Evolutionary conservation across 1,139 yeast genomes (phyloP).

Genomic region (Blastobotrys persicus): DNA sequence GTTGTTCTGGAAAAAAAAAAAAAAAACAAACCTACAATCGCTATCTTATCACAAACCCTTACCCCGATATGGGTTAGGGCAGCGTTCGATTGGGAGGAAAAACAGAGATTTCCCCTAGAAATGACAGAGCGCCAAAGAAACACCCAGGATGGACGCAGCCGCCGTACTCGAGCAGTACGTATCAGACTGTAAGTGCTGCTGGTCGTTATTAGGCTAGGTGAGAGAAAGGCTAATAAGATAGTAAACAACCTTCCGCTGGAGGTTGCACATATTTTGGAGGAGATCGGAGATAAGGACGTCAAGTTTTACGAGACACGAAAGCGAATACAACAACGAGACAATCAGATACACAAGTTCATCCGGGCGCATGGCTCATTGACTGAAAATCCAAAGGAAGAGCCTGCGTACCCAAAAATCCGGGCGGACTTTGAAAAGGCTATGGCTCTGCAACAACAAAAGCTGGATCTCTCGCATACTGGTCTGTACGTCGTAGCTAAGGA

Average conservation of each 20-base stretch:
- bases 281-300: constrained; percentile 67
- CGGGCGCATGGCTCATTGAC: constrained; percentile 79
- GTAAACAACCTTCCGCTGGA: constrained; percentile 88
- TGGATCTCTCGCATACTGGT: constrained; percentile 78
- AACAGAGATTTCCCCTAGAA: neutral
- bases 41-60: neutral
- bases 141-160: constrained; percentile 61
- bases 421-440: constrained; percentile 64
- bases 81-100: neutral
- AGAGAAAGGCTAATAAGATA: constrained; percentile 10
- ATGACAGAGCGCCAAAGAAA: neutral
- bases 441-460: constrained; percentile 72
- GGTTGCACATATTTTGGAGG: constrained; percentile 75
- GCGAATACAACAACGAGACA: constrained; percentile 69
- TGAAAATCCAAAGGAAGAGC: constrained; percentile 80
- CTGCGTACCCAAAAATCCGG: constrained; percentile 60
- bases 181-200: constrained; percentile 47
- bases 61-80: neutral
- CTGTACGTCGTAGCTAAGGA: constrained; percentile 74
- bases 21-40: too few species aligned
- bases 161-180: constrained; percentile 71
- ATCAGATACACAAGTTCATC: constrained; percentile 76
- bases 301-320: constrained; percentile 65
- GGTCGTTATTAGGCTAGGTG: neutral
- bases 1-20: neutral